A percentile compares a stretch with the other conserved stretches of the same genome.
Evolutionary conservation across 768 basidiomycete genomes (phyloP).

Genomic region (Boletus speciosus): DNA sequence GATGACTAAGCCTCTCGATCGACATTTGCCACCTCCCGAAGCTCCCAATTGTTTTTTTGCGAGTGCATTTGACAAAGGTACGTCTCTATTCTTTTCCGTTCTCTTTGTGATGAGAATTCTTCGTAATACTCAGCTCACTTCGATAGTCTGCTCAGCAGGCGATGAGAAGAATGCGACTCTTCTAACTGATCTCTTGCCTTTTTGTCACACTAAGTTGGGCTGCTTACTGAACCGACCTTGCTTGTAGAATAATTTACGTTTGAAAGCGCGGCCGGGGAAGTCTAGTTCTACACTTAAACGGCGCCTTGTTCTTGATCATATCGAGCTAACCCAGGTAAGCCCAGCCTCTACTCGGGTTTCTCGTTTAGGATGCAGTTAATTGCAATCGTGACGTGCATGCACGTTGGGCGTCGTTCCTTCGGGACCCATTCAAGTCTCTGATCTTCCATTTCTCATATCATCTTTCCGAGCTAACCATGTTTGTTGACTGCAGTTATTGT

Average conservation of each 20-base stretch:
- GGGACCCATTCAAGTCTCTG: constrained; percentile 86
- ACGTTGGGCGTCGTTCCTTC: constrained; percentile 60
- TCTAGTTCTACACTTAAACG: too few relatives aligned
- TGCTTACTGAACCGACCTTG: constrained; percentile 2
- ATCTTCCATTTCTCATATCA: constrained; percentile 23
- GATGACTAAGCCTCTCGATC: neutral
- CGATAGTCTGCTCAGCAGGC: constrained; percentile 45
- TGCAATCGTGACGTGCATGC: constrained; percentile 58
- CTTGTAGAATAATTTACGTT: neutral
- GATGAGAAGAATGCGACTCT: constrained; percentile 52
- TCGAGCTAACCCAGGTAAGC: constrained; percentile 13
- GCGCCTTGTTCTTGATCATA: too few relatives aligned
- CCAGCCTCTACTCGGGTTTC: neutral
- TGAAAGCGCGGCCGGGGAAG: neutral
- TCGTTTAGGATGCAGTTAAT: constrained; percentile 43
- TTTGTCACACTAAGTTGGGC: neutral
- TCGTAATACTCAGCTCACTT: constrained; percentile 64
- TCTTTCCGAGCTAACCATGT: constrained; percentile 14
- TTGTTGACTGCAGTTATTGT: neutral
- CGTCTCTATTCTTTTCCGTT: neutral
- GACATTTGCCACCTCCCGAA: neutral
- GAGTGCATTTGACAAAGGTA: constrained; percentile 2
- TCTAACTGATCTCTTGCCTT: constrained; percentile 34
- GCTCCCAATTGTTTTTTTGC: neutral
- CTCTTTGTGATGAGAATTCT: constrained; percentile 28